Base-by-base conservation (phyloP, 2,329 filamentous ascomycete genomes). In the Endothia cerciana region DNA sequence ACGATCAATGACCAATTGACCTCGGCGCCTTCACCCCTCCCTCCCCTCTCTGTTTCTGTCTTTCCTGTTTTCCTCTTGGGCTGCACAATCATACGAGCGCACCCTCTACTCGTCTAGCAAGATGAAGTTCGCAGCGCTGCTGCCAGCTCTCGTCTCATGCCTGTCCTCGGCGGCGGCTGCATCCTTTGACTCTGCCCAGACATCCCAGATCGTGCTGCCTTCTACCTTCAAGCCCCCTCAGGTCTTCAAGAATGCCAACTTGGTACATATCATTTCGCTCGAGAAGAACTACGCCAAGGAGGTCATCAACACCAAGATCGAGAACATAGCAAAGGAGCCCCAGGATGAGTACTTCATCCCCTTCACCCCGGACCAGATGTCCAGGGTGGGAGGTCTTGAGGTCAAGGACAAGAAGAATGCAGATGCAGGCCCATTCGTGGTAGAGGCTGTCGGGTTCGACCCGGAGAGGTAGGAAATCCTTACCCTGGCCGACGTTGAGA, bases 271-370 rank as follows among this genome's bases (percentile, higher is more conserved):
- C 70, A 90, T 96, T 75, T 97, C 97, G 71, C 80, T 97, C 66
- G 94, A 98, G 80, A 98, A 97, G 84, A 91, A 89, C 71, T 98
- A 95, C 74, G 89, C 89, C 64, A 90, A 93, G 75, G 94, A 98
- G 79, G 91, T 89, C 17, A 88, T 97, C 83, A 97, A 98, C 80
- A 90, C 97, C n/a, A 84, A 97, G 61, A 88, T 99, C 69, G 91
- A 97, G 82, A 99, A 99, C 77, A 83, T 91, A 71, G 92, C 90
- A 74, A 84, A 86, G 68, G 82, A 89, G 71, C 86, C 93, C 22
- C 94, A 98, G 76, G 87, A 88, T 76, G 91, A 97, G 78, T 99
- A 99, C 85, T 98, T 90, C 78, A 74, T 99, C 62, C 92, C 94
- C 3, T 97, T 99, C 76, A 90, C 92, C 65, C 83, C 89, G 66